Conservation (phyloP, 1,139 yeast species). For the Blastobotrys ciferrii region DNA sequence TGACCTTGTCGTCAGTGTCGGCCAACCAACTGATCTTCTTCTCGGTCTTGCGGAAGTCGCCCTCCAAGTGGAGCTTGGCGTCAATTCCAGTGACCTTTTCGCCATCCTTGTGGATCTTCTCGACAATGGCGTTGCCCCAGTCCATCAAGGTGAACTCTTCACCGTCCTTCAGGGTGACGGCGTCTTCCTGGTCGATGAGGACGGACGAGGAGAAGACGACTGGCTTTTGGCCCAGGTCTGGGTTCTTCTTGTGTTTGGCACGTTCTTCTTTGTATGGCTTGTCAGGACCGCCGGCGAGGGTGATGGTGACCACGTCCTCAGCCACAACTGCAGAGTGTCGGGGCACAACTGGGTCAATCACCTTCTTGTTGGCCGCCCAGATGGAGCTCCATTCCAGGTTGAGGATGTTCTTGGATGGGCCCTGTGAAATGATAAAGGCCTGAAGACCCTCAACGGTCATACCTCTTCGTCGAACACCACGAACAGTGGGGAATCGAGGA, state of each 20-base stretch:
- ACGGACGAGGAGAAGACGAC: slow-evolving; percentile 65
- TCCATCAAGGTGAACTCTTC: slow-evolving; percentile 98
- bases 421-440: slow-evolving; percentile 89
- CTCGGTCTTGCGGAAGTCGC: slow-evolving; percentile 96
- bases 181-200: slow-evolving; percentile 88
- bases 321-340: slow-evolving; percentile 80
- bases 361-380: slow-evolving; percentile 96
- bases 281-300: slow-evolving; percentile 54
- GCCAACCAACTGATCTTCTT: slow-evolving; percentile 97
- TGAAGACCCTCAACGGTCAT: slow-evolving; percentile 97
- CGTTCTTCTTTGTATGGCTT: slow-evolving; percentile 62
- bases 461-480: slow-evolving; percentile 99
- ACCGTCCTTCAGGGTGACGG: slow-evolving; percentile 57
- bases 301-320: slow-evolving; percentile 59
- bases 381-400: slow-evolving; percentile 95
- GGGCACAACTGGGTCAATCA: slow-evolving; percentile 94
- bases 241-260: slow-evolving; percentile 95
- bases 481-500: slow-evolving; percentile 97
- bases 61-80: slow-evolving; percentile 85
- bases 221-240: slow-evolving; percentile 82
- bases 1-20: slow-evolving; percentile 61
- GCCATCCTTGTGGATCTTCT: slow-evolving; percentile 59
- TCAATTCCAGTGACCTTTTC: slow-evolving; percentile 59
- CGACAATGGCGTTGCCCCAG: slow-evolving; percentile 93
- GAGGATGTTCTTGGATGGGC: slow-evolving; percentile 94